These are phyloP conservation scores for Metschnikowia reukaufii DNA, from an alignment of 805 yeast genomes.

Conservation along the genomic window DNA sequence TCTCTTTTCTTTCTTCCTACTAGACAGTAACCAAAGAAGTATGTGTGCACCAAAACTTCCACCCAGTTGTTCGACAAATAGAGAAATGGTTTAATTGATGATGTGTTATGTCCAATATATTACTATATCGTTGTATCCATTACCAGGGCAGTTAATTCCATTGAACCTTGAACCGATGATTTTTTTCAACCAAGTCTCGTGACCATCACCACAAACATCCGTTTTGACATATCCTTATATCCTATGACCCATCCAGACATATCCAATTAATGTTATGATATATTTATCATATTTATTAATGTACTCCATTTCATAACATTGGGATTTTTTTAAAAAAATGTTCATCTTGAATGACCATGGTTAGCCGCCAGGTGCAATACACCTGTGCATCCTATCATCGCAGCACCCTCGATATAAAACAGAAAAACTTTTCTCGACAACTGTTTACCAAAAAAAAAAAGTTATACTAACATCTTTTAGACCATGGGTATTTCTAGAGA, in stretches of 20 bases:
- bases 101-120: no score
- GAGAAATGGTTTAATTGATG: not conserved
- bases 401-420: not conserved
- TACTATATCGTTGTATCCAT: not conserved
- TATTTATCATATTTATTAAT: no score
- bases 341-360: no score
- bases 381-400: not conserved
- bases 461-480: slow-evolving; percentile 16
- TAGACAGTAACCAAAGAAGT: slow-evolving; percentile 24
- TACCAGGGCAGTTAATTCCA: not conserved
- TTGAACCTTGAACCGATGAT: no score
- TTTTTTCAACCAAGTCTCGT: not conserved
- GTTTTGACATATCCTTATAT: no score
- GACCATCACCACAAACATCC: not conserved
- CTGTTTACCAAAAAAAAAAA: not conserved
- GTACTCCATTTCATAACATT: no score
- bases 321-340: no score
- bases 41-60: slow-evolving; percentile 11
- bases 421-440: not conserved
- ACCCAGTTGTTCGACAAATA: not conserved
- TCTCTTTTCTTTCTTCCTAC: slow-evolving; percentile 19
- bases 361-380: not conserved
- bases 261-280: no score
- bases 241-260: no score
- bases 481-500: slow-evolving; percentile 99